phyloP scores from a whole-genome alignment of 176 grass and related monocot species.

The barley (Hordeum vulgare) region DNA sequence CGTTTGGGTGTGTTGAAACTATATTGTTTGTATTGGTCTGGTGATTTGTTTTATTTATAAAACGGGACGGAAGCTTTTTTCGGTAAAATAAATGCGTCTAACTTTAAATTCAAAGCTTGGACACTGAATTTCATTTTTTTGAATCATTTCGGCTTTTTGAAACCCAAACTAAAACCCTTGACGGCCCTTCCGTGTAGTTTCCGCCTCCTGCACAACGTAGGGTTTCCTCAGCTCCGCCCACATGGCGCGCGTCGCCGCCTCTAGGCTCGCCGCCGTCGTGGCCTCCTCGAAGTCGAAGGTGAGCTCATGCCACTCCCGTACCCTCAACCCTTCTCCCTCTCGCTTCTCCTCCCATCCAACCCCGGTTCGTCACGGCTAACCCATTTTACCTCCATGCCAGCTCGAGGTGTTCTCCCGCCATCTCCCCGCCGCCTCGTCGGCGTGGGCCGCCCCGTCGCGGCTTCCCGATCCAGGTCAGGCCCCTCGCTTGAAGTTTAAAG shows the following conservation, averaged over 20 bases:
- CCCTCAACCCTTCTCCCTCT: neutral
- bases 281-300: constrained; percentile 24
- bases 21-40: too few species aligned
- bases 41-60: too few species aligned
- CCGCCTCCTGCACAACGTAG: constrained; percentile 20
- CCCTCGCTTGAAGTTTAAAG: neutral
- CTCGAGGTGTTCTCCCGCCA: constrained; percentile 43
- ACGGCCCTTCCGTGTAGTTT: neutral
- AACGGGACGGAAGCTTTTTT: too few species aligned
- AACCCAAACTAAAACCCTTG: constrained; percentile 12
- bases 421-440: constrained; percentile 20
- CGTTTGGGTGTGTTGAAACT: too few species aligned
- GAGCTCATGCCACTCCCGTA: neutral
- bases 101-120: too few species aligned
- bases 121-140: neutral
- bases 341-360: neutral
- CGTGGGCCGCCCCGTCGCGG: constrained; percentile 9
- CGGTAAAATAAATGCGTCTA: too few species aligned
- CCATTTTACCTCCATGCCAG: constrained; percentile 15
- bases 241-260: constrained; percentile 47
- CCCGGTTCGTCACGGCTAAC: neutral
- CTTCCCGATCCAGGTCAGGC: constrained; percentile 21
- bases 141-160: neutral
- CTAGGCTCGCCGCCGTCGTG: constrained; percentile 30
- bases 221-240: constrained; percentile 10